Conservation (phyloP, 2,329 filamentous ascomycete species). For the Dryadomyces sulphureus region DNA sequence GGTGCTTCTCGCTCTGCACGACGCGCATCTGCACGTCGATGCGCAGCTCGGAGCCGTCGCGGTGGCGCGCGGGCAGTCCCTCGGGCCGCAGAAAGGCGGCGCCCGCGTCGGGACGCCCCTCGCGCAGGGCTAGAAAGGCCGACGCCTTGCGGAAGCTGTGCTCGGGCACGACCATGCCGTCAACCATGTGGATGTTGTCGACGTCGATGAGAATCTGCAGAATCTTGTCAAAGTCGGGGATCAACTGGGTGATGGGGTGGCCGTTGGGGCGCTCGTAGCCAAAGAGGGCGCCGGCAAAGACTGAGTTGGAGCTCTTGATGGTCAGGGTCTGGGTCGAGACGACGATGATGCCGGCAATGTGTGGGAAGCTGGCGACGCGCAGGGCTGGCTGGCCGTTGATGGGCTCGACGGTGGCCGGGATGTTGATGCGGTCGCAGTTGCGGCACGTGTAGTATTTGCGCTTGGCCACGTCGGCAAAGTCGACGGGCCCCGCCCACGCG, state of each 20-base stretch:
- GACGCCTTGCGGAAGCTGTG: conserved; percentile 87
- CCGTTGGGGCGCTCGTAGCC: conserved; percentile 77
- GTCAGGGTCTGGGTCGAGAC: conserved; percentile 63
- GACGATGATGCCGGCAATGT: conserved; percentile 94
- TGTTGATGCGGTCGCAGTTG: conserved; percentile 61
- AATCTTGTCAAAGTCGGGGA: conserved; percentile 78
- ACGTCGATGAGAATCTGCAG: conserved; percentile 71
- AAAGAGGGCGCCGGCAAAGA: conserved; percentile 86
- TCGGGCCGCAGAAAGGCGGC: conserved; percentile 70
- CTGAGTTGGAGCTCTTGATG: conserved; percentile 86
- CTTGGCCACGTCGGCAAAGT: conserved; percentile 60
- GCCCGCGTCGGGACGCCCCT: conserved; percentile 66
- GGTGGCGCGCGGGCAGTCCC: conserved; percentile 71
- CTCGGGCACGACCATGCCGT: conserved; percentile 94
- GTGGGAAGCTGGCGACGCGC: conserved; percentile 83
- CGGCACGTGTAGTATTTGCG: conserved; percentile 74
- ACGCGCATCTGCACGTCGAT: conserved; percentile 96
- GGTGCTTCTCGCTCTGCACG: conserved; percentile 64
- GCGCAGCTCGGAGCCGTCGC: conserved; percentile 81
- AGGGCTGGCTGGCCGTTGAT: conserved; percentile 55
- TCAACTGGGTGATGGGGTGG: conserved; percentile 60
- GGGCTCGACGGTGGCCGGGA: conserved; percentile 71
- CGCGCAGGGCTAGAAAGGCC: conserved; percentile 67
- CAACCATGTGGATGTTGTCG: conserved; percentile 66
- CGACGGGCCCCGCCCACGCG: conserved; percentile 55